Evolutionary conservation across 148 eudicot genomes (phyloP).

Genomic region (Vaccinium macrocarpon): DNA sequence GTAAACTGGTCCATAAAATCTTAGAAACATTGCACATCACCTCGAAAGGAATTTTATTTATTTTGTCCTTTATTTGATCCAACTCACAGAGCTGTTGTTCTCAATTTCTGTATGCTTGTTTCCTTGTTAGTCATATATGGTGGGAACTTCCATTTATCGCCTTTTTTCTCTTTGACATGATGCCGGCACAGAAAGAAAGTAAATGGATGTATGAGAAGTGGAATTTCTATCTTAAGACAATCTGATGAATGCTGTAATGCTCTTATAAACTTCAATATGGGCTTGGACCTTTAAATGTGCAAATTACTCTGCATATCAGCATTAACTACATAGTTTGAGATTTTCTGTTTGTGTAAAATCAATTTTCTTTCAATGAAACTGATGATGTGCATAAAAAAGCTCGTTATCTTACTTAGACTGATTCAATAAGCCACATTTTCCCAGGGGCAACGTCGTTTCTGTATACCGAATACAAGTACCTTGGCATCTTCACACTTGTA

Average conservation of each 20-base stretch:
- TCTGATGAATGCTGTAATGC: not conserved
- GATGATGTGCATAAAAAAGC: not conserved
- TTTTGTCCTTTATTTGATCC: not conserved
- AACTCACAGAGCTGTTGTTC: too few relatives aligned
- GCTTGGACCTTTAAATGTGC: not conserved
- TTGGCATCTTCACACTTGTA: slow-evolving; percentile 15
- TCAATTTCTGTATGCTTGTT: not conserved
- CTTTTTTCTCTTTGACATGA: not conserved
- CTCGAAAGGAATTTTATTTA: not conserved
- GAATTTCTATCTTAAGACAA: not conserved
- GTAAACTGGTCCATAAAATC: not conserved
- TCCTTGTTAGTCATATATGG: not conserved
- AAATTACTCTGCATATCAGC: not conserved
- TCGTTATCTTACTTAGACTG: not conserved
- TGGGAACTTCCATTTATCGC: not conserved
- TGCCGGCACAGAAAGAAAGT: not conserved
- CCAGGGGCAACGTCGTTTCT: slow-evolving; percentile 23
- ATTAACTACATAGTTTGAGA: not conserved
- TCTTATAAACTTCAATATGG: not conserved
- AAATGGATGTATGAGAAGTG: not conserved
- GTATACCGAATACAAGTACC: slow-evolving; percentile 18
- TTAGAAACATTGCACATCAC: not conserved
- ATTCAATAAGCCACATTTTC: not conserved
- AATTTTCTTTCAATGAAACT: not conserved
- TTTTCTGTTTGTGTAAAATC: not conserved